Evolutionary conservation across 179 eudicot genomes (phyloP).

Genomic region (Sideroxylon spinosum): DNA sequence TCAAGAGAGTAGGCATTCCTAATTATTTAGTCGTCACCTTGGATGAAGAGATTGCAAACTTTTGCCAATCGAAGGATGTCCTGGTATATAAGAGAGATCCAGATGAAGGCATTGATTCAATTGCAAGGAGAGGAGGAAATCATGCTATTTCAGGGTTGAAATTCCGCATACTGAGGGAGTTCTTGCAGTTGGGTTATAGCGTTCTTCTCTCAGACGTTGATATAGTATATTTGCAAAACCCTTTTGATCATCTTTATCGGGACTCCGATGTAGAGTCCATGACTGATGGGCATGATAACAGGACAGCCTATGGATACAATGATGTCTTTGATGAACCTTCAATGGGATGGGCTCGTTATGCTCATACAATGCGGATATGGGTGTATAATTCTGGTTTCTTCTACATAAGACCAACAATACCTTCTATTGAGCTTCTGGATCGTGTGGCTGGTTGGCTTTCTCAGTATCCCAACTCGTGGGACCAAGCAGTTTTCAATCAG

Average conservation of each 20-base stretch:
- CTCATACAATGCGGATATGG: slow-evolving; percentile 91
- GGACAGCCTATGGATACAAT: slow-evolving; percentile 75
- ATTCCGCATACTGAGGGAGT: slow-evolving; percentile 78
- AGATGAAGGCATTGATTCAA: slow-evolving; percentile 56
- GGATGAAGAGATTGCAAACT: slow-evolving; percentile 57
- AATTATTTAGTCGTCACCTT: slow-evolving; percentile 80
- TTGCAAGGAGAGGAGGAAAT: slow-evolving; percentile 64
- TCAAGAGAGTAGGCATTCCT: slow-evolving; percentile 62
- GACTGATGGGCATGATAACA: slow-evolving; percentile 80
- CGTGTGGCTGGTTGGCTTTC: slow-evolving; percentile 72
- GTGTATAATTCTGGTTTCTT: slow-evolving; percentile 87
- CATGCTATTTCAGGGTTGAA: slow-evolving; percentile 84
- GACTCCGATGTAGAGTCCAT: slow-evolving; percentile 87
- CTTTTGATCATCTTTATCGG: slow-evolving; percentile 73
- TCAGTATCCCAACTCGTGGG: slow-evolving; percentile 51
- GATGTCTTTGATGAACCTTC: slow-evolving; percentile 81
- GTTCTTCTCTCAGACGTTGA: slow-evolving; percentile 86
- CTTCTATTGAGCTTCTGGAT: slow-evolving; percentile 78
- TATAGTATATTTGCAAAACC: slow-evolving; percentile 79
- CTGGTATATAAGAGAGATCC: slow-evolving; percentile 75
- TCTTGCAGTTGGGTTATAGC: slow-evolving; percentile 74
- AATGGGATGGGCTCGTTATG: slow-evolving; percentile 95
- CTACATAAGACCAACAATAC: slow-evolving; percentile 72
- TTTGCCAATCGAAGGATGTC: slow-evolving; percentile 61
- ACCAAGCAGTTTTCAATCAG: slow-evolving; percentile 89